Evolutionary conservation across 139 green algal genomes (phyloP).

Genomic region (Tetradesmus lagerheimii): DNA sequence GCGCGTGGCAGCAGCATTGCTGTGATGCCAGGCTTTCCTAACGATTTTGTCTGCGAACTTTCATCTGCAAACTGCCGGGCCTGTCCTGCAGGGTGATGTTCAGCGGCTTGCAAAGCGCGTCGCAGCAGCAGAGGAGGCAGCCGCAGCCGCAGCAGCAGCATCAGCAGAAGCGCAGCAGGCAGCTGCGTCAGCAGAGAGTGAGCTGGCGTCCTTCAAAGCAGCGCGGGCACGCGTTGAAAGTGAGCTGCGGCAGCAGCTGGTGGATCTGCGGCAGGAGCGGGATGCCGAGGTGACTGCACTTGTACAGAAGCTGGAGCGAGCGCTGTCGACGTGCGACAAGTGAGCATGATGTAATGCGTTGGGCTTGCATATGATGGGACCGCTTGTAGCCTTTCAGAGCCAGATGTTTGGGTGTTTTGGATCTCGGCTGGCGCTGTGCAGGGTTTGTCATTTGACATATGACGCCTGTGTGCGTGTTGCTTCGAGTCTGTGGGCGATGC

Average conservation of each 20-base stretch:
- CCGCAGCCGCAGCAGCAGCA: slow-evolving; percentile 22
- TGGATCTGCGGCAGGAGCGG: slow-evolving; percentile 47
- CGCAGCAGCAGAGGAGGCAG: slow-evolving; percentile 39
- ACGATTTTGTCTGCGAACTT: neutral
- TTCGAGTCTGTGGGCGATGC: no score
- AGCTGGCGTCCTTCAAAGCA: slow-evolving; percentile 42
- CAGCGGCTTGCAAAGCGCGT: slow-evolving; percentile 35
- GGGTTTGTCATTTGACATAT: no score
- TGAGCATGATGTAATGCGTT: neutral
- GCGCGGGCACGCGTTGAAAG: slow-evolving; percentile 31
- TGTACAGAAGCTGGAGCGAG: slow-evolving; percentile 53
- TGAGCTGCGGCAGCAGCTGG: slow-evolving; percentile 61
- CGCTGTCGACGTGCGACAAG: slow-evolving; percentile 38
- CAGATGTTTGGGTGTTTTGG: no score
- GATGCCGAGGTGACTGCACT: slow-evolving; percentile 58
- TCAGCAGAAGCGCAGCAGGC: slow-evolving; percentile 30
- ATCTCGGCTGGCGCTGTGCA: no score
- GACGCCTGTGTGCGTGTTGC: no score
- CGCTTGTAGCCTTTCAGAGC: no score
- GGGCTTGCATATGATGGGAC: no score
- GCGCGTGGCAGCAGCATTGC: no score
- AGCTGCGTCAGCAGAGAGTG: slow-evolving; percentile 37
- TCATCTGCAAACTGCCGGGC: neutral
- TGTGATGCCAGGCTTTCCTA: no score
- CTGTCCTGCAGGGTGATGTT: slow-evolving; percentile 48